Evolutionary conservation across 2,329 filamentous ascomycete genomes (phyloP), one percentile per base, ranked within the genome.

Genomic region (Coleophoma eucalyptorum): DNA sequence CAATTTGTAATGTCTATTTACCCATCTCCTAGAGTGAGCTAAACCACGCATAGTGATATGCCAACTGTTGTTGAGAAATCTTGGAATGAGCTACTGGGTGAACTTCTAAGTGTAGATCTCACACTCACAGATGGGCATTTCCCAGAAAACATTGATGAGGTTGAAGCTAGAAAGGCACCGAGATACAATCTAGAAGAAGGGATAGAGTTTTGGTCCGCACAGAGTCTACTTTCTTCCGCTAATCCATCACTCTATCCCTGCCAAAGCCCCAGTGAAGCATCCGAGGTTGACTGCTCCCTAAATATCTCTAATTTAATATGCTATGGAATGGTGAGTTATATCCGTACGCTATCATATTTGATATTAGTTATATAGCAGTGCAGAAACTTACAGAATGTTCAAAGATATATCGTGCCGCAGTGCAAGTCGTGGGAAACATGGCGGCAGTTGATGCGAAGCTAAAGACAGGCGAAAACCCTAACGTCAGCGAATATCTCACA

Each of bases 271-370:
- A 20, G 19, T 13, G 40, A 43, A 19, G 4, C 35, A 35, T 35
- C 43, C 16, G 11, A 43, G 34, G 15, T 16, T 4, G 43, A 37
- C n/a, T 33, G 4, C 4, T 21, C 43, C 34, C 15, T 5, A 10
- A 40, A 18, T 3, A 12, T 33, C 6, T 18, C 37, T 38, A 44
- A 32, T 18, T 15, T 15, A 4, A 20, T 47, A 11, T 51, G 49
- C 43, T 51, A 51, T 51, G 49, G 49, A 43, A 51, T 51, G 49
- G 49, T 51, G 5, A 34, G 49, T 51, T 46, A 15, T 18, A 34
- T n/a, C 21, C 44, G 43, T 19, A 20, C 26, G 37, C 38, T 35
- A 44, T 34, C 32, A 43, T 7, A 38, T 20, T 34, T 37, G 15
- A 35, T 5, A 21, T 35, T 44, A 12, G 43, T 49, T 49, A 15